Base-by-base conservation (phyloP, 305 asterid genomes). In the Fraxinus albicans region DNA sequence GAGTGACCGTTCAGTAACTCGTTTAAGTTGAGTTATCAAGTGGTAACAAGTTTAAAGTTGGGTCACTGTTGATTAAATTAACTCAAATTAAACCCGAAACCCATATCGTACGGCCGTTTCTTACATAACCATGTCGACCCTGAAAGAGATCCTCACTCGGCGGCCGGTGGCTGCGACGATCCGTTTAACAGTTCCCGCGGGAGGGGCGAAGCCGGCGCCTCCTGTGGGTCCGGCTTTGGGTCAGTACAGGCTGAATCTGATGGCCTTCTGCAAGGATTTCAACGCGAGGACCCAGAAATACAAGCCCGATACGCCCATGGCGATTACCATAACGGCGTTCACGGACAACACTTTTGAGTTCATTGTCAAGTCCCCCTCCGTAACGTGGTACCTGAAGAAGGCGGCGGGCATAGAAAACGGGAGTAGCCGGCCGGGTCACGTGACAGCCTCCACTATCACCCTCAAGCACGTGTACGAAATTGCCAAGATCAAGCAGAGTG, bases 231-330 rank as follows among this genome's bases (percentile, higher is more conserved):
- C 97, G 2, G 97, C 97, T 0, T 74, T 94, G 36, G 98, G 98
- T 84, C 98, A 95, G 83, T 95, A 94, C 95, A 83, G 95, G 77
- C 83, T 95, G 73, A 95, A 95, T 86, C 91, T 91, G 27, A 94
- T 95, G 98, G 96, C 98, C 55, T 95, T 95, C 89, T 95, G 98
- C 91, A 94, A 95, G 87, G 98, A 95, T 78, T 95, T 95, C 90
- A 95, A 95, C 60, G 97, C 97, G 40, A 86, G 99, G 42, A 92
- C 98, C 50, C 97, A 94, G 82, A 94, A 92, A 79, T 92, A 89
- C 93, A 94, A 91, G 89, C 85, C 97, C 10, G 97, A 94, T 27
- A 87, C 94, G 13, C 98, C 98, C 3, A 94, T 94, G 95, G 87
- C 97, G n/a, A 93, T 90, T 33, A 88, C 89, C 31, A 90, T 94